These are phyloP conservation scores for Globisporangium parvum DNA, from an alignment of 352 stramenopile species.

Conservation along the genomic window DNA sequence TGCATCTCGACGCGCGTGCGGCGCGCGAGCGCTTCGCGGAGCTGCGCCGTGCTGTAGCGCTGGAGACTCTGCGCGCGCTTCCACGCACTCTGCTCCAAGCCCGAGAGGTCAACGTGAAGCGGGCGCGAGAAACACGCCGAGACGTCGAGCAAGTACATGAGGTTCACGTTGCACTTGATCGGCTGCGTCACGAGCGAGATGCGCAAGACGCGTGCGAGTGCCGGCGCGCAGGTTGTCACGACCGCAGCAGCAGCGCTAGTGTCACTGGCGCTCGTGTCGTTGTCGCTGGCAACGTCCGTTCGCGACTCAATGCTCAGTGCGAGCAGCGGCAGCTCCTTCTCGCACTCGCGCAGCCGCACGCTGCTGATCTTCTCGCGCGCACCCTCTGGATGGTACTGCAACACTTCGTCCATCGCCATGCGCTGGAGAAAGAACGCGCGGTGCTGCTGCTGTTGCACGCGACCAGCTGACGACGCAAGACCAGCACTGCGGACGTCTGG, in stretches of 20 bases:
- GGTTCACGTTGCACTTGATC: slow-evolving; percentile 73
- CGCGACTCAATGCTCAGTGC: slow-evolving; percentile 54
- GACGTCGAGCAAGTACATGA: slow-evolving; percentile 67
- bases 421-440: slow-evolving; percentile 62
- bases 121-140: slow-evolving; percentile 66
- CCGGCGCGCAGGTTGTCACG: slow-evolving; percentile 2
- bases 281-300: slow-evolving; percentile 11
- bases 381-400: slow-evolving; percentile 53
- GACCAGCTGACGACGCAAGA: not conserved
- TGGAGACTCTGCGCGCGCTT: slow-evolving; percentile 67
- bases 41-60: slow-evolving; percentile 67
- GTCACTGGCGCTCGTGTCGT: slow-evolving; percentile 16
- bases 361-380: slow-evolving; percentile 68
- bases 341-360: slow-evolving; percentile 59
- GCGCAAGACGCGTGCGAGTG: slow-evolving; percentile 25
- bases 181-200: slow-evolving; percentile 74
- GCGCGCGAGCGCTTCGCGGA: slow-evolving; percentile 57
- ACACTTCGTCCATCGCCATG: slow-evolving; percentile 68
- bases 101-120: slow-evolving; percentile 67
- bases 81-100: slow-evolving; percentile 67
- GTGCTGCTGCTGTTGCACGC: not conserved
- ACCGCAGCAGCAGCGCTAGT: not conserved
- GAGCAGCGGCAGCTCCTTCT: slow-evolving; percentile 61
- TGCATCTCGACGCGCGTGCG: slow-evolving; percentile 70
- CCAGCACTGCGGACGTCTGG: not conserved